Conservation (phyloP, 2,329 filamentous ascomycete genomes). For the Trichoderma simmonsii region DNA sequence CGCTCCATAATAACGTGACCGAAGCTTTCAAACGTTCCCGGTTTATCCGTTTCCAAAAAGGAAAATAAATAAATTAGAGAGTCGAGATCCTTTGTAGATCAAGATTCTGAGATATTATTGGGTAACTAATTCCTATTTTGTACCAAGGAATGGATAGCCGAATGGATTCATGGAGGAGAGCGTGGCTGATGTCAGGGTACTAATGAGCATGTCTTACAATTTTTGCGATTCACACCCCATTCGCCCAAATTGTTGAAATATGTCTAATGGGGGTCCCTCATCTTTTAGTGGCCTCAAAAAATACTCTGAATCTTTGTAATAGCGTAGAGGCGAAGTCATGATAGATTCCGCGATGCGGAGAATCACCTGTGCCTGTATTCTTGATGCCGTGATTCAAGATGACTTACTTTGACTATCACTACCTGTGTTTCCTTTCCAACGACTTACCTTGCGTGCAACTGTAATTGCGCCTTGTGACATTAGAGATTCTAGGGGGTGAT, state of each 20-base stretch:
- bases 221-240: not conserved
- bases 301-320: no score
- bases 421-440: no score
- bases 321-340: no score
- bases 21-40: not conserved
- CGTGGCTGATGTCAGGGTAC: not conserved
- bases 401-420: no score
- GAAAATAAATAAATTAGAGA: not conserved
- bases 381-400: no score
- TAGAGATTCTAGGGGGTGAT: no score
- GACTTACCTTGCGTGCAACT: no score
- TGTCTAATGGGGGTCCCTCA: no score
- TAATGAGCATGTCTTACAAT: not conserved
- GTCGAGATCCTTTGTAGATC: not conserved
- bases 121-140: not conserved
- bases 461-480: no score
- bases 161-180: not conserved
- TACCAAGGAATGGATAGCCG: not conserved
- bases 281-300: no score
- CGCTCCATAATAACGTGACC: not conserved
- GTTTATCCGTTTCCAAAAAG: not conserved
- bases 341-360: no score
- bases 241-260: not conserved
- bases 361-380: no score
- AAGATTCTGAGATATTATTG: not conserved